Conservation (phyloP, 352 stramenopile genomes). For the Phytophthora aleatoria region DNA sequence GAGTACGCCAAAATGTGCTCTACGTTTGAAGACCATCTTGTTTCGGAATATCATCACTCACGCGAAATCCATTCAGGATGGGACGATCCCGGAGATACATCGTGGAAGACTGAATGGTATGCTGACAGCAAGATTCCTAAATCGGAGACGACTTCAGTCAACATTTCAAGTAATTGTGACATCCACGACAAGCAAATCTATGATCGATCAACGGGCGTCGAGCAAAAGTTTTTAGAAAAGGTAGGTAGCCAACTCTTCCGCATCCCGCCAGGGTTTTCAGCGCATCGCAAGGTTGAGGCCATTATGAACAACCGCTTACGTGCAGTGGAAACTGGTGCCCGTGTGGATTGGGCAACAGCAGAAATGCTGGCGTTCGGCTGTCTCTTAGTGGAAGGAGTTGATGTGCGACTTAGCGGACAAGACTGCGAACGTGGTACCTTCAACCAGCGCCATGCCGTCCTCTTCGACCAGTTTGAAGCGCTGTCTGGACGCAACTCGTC, state of each 20-base stretch:
- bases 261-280: conserved; percentile 81
- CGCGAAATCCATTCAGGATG: conserved; percentile 72
- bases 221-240: conserved; percentile 71
- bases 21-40: conserved; percentile 68
- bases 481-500: conserved; percentile 81
- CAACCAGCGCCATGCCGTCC: conserved; percentile 87
- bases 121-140: conserved; percentile 30
- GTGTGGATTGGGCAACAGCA: conserved; percentile 89
- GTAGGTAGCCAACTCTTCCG: conserved; percentile 80
- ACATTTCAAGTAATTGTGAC: conserved; percentile 19
- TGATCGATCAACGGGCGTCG: conserved; percentile 69
- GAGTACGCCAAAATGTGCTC: conserved; percentile 60
- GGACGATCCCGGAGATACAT: conserved; percentile 72
- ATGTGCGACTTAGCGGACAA: conserved; percentile 88
- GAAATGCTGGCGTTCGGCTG: conserved; percentile 89
- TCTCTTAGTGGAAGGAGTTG: conserved; percentile 81
- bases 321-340: conserved; percentile 78
- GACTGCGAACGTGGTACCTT: conserved; percentile 91
- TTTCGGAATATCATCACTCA: conserved; percentile 76
- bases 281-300: conserved; percentile 85
- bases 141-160: background rate
- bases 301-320: conserved; percentile 87
- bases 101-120: conserved; percentile 74
- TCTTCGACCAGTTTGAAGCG: conserved; percentile 88
- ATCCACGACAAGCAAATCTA: conserved; percentile 39